A percentile compares a stretch with the other conserved stretches of the same genome.
Conservation (phyloP, 208 protist genomes). For the Naegleria gruberi region DNA sequence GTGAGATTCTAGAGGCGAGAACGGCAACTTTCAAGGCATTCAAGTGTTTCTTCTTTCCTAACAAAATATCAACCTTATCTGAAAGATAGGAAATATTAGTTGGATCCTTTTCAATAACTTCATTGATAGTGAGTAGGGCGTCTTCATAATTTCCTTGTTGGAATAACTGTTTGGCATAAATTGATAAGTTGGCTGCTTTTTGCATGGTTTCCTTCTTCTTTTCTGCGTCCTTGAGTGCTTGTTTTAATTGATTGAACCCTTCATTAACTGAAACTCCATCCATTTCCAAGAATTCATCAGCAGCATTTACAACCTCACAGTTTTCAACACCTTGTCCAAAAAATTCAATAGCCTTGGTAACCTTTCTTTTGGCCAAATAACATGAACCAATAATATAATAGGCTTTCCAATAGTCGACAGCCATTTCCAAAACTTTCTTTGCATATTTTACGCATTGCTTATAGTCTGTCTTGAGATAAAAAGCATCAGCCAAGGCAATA, state of each 20-base stretch:
- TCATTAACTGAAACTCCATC: neutral
- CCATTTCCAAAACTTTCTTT: neutral
- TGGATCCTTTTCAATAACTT: neutral
- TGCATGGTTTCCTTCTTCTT: neutral
- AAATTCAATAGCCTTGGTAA: neutral
- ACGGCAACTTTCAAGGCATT: neutral
- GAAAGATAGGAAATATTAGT: neutral
- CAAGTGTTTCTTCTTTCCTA: neutral
- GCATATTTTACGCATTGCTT: neutral
- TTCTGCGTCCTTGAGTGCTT: neutral
- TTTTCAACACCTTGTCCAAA: neutral
- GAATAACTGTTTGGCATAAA: neutral
- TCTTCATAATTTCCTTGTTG: neutral
- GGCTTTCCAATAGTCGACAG: neutral
- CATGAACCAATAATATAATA: neutral
- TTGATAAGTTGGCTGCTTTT: neutral
- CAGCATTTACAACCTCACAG: neutral
- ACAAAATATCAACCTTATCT: neutral
- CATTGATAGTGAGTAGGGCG: neutral
- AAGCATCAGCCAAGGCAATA: neutral
- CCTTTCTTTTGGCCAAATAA: neutral
- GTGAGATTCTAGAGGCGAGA: neutral
- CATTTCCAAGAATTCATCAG: neutral
- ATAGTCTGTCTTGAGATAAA: neutral
- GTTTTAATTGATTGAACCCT: neutral